Percentiles rank a stretch among this genome's conserved stretches.
Evolutionary conservation across 495 filamentous ascomycete species (phyloP).

Genomic region (Xylaria curta): DNA sequence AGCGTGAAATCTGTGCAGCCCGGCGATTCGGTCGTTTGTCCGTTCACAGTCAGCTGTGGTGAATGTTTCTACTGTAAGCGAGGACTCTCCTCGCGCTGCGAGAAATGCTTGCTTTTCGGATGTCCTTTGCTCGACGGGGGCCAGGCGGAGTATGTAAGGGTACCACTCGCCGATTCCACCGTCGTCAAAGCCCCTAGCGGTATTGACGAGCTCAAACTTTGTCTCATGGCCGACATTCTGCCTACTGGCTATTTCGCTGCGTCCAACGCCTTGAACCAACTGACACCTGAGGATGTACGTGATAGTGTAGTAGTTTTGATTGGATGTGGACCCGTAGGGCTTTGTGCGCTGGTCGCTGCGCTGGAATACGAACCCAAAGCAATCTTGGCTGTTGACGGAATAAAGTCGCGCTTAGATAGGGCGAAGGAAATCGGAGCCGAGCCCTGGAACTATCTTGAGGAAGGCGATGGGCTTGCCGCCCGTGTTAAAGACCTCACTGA

Average conservation of each 20-base stretch:
- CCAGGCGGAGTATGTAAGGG: conserved; percentile 72
- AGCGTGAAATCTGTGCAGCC: conserved; percentile 32
- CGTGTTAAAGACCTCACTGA: conserved; percentile 48
- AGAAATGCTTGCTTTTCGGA: conserved; percentile 64
- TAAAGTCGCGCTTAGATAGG: conserved; percentile 49
- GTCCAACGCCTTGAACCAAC: conserved; percentile 48
- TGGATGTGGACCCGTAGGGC: conserved; percentile 59
- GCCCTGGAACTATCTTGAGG: conserved; percentile 44
- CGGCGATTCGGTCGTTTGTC: conserved; percentile 43
- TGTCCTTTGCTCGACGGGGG: conserved; percentile 65
- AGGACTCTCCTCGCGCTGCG: conserved; percentile 65
- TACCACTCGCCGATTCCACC: conserved; percentile 70
- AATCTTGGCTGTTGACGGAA: conserved; percentile 54
- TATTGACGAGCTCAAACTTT: conserved; percentile 72
- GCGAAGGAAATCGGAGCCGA: conserved; percentile 53
- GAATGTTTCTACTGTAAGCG: conserved; percentile 66
- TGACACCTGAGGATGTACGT: conserved; percentile 49
- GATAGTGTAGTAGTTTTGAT: conserved; percentile 49
- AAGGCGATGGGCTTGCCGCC: conserved; percentile 38
- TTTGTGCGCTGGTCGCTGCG: conserved; percentile 54
- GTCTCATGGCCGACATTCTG: conserved; percentile 70
- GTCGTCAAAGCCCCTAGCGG: conserved; percentile 67
- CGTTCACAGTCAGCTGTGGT: conserved; percentile 48
- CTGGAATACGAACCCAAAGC: conserved; percentile 51
- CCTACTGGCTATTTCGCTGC: conserved; percentile 65